Evolutionary conservation across 2,329 filamentous ascomycete species (phyloP).

Genomic region (Epichloe hybrida): DNA sequence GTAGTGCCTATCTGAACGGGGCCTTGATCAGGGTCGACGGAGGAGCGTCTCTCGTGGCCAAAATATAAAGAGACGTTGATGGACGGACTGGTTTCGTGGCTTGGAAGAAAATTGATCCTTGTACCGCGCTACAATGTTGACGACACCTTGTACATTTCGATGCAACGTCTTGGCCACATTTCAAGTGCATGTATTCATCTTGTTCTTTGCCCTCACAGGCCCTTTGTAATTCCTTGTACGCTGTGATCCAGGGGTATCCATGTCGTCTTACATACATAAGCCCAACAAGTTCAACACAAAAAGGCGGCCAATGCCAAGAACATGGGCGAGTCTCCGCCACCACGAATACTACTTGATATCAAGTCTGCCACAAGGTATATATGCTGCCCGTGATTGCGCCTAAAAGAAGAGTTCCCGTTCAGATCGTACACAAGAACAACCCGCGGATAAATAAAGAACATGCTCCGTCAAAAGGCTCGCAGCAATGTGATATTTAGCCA

Average conservation of each 20-base stretch:
- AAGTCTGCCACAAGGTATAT: background rate
- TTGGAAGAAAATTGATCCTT: background rate
- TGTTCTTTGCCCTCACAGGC: too few species aligned
- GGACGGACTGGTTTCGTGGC: too few species aligned
- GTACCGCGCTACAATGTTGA: too few species aligned
- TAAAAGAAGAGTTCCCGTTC: background rate
- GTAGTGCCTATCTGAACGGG: conserved; percentile 46
- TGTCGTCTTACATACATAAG: background rate
- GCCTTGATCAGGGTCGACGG: conserved; percentile 51
- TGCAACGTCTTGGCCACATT: too few species aligned
- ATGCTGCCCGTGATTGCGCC: background rate
- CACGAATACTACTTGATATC: background rate
- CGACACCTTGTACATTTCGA: too few species aligned
- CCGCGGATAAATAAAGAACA: too few species aligned
- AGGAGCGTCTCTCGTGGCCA: conserved; percentile 32
- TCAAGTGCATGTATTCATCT: too few species aligned
- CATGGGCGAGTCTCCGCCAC: too few species aligned
- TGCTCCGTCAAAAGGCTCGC: too few species aligned
- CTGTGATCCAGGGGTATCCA: conserved; percentile 1
- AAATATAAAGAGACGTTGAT: conserved; percentile 21
- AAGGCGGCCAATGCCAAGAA: background rate
- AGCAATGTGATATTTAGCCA: too few species aligned
- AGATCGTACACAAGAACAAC: background rate
- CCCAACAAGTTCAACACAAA: background rate
- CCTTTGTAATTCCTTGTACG: background rate